Conservation (phyloP, 2,329 filamentous ascomycete genomes). For the Fusarium xyrophilum region DNA sequence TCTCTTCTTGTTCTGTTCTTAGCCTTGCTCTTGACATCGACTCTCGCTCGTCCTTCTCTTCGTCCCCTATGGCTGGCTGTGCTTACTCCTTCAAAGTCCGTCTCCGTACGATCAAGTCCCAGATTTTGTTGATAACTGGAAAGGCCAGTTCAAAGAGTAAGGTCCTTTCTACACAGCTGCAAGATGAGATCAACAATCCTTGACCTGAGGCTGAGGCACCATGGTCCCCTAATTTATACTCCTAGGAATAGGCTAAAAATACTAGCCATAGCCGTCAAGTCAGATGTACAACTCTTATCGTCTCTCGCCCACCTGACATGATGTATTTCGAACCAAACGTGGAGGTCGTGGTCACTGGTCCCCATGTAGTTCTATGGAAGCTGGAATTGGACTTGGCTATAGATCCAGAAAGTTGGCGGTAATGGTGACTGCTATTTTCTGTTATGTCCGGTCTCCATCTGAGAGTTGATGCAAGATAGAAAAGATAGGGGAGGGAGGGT, state of each 20-base stretch:
- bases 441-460: constrained; percentile 20
- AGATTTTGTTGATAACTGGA: constrained; percentile 5
- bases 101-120: constrained; percentile 4
- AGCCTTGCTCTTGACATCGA: constrained; percentile 27
- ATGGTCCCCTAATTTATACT: constrained; percentile 41
- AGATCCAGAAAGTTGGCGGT: constrained; percentile 29
- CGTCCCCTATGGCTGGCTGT: constrained; percentile 32
- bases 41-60: constrained; percentile 15
- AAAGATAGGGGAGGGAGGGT: constrained; percentile 32
- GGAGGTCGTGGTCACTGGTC: constrained; percentile 32
- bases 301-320: constrained; percentile 36
- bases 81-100: constrained; percentile 31
- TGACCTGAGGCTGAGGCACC: constrained; percentile 24
- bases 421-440: constrained; percentile 27
- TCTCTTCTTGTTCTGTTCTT: constrained; percentile 33
- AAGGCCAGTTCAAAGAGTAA: constrained; percentile 13
- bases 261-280: constrained; percentile 34
- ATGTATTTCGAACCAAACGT: constrained; percentile 31
- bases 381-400: constrained; percentile 24
- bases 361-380: constrained; percentile 8
- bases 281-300: constrained; percentile 37
- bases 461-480: constrained; percentile 15
- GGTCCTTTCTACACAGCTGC: constrained; percentile 36
- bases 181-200: constrained; percentile 37
- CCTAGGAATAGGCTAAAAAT: constrained; percentile 38